Evolutionary conservation across 495 filamentous ascomycete genomes (phyloP).

Genomic region (Penicillium taxi): DNA sequence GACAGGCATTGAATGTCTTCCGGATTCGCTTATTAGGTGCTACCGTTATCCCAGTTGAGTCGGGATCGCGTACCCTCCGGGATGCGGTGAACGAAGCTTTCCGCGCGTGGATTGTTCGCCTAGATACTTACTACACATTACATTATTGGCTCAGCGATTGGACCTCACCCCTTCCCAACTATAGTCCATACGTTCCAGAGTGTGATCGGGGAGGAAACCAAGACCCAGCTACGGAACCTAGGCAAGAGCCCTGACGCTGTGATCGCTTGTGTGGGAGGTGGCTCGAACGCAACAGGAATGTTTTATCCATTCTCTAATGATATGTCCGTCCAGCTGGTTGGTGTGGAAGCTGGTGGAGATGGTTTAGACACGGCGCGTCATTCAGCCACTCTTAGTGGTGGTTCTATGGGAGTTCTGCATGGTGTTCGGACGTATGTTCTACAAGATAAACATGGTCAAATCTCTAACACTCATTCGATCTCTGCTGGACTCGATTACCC

Average conservation of each 20-base stretch:
- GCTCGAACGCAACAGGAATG: slow-evolving; percentile 87
- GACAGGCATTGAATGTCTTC: slow-evolving; percentile 93
- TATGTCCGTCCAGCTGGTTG: slow-evolving; percentile 73
- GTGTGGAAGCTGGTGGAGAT: slow-evolving; percentile 57
- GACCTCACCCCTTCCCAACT: slow-evolving; percentile 92
- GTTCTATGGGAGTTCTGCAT: slow-evolving; percentile 84
- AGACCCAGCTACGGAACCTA: slow-evolving; percentile 72
- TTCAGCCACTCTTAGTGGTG: slow-evolving; percentile 74
- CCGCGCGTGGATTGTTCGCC: slow-evolving; percentile 78
- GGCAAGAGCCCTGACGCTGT: slow-evolving; percentile 92
- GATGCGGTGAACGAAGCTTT: slow-evolving; percentile 95
- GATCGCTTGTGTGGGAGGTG: slow-evolving; percentile 92
- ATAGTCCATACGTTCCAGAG: slow-evolving; percentile 96
- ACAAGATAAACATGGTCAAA: slow-evolving; percentile 83
- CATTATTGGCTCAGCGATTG: slow-evolving; percentile 92
- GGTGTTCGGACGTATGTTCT: slow-evolving; percentile 91
- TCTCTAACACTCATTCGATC: slow-evolving; percentile 84
- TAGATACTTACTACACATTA: slow-evolving; percentile 95
- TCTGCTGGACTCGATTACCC: slow-evolving; percentile 94
- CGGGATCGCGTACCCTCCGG: slow-evolving; percentile 73
- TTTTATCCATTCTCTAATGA: slow-evolving; percentile 96
- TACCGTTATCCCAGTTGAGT: slow-evolving; percentile 79
- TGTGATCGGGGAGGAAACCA: slow-evolving; percentile 88
- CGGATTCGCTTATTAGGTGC: slow-evolving; percentile 90
- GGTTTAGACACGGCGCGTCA: slow-evolving; percentile 74